Conservation (phyloP, 1,284 basidiomycete genomes). For the Anthracocystis panici-leucophaei region DNA sequence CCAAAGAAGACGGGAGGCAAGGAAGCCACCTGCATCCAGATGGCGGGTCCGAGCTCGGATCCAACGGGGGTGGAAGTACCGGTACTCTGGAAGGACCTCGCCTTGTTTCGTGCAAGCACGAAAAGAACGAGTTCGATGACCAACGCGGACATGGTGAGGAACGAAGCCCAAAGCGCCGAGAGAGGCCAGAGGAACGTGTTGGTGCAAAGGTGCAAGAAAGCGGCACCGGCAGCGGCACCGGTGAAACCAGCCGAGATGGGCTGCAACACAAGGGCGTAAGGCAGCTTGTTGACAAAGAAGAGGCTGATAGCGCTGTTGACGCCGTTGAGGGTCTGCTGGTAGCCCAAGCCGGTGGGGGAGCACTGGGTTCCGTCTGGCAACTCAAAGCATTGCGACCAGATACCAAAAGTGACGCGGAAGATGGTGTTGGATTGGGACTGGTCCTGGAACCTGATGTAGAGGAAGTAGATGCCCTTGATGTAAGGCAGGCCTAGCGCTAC, state of each 20-base stretch:
- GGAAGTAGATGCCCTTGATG: conserved; percentile 61
- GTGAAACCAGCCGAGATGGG: conserved; percentile 62
- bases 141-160: conserved; percentile 52
- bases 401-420: conserved; percentile 40
- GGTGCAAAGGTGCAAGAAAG: conserved; percentile 57
- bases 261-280: conserved; percentile 59
- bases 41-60: conserved; percentile 49
- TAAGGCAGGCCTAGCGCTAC: conserved; percentile 57
- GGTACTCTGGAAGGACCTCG: conserved; percentile 25
- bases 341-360: conserved; percentile 48
- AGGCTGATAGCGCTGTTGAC: conserved; percentile 25
- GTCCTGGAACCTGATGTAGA: conserved; percentile 42
- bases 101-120: conserved; percentile 48
- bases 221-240: conserved; percentile 55
- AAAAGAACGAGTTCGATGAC: conserved; percentile 61
- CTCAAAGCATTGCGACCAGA: conserved; percentile 56
- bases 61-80: conserved; percentile 12
- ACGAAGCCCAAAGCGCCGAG: conserved; percentile 50
- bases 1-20: conserved; percentile 58
- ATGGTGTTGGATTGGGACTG: conserved; percentile 2
- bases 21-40: conserved; percentile 63
- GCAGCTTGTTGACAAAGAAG: conserved; percentile 54
- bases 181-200: conserved; percentile 61
- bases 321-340: conserved; percentile 38
- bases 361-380: conserved; percentile 19